Evolutionary conservation across 2,329 filamentous ascomycete species (phyloP).

Genomic region (Fusarium albosuccineum): DNA sequence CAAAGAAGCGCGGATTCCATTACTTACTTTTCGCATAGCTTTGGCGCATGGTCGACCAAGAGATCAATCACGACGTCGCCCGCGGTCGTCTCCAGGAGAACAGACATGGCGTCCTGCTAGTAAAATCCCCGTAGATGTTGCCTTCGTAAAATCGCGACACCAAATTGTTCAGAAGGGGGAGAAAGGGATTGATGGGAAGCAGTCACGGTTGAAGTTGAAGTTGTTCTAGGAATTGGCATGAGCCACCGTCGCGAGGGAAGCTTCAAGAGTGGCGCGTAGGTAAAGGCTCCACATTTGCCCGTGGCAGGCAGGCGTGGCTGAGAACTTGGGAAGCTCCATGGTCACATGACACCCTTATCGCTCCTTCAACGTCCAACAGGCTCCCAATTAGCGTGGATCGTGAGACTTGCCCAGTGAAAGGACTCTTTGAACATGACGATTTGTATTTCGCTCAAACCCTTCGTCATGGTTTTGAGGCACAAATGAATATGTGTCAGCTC

Average conservation of each 20-base stretch:
- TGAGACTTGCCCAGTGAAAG: neutral
- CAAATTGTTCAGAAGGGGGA: too few species aligned
- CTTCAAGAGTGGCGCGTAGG: conserved; percentile 7
- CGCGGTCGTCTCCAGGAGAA: conserved; percentile 90
- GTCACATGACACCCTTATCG: conserved; percentile 17
- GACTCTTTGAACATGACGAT: too few species aligned
- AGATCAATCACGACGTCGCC: conserved; percentile 97
- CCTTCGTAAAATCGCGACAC: conserved; percentile 6
- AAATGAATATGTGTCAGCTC: too few species aligned
- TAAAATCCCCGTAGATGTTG: neutral
- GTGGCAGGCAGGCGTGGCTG: conserved; percentile 15
- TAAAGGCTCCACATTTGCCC: neutral
- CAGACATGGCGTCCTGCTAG: conserved; percentile 75
- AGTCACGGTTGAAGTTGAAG: conserved; percentile 16
- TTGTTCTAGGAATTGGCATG: conserved; percentile 20
- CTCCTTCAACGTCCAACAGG: neutral
- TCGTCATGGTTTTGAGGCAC: neutral
- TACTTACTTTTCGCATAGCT: conserved; percentile 94
- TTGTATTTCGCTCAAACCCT: too few species aligned
- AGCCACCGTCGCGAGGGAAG: conserved; percentile 34
- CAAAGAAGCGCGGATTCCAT: neutral
- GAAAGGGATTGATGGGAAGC: neutral
- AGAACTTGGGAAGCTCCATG: rapidly evolving
- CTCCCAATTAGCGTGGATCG: too few species aligned
- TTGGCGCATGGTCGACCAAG: conserved; percentile 88